Conservation (phyloP, 2,329 filamentous ascomycete genomes). For the Scedosporium boydii region DNA sequence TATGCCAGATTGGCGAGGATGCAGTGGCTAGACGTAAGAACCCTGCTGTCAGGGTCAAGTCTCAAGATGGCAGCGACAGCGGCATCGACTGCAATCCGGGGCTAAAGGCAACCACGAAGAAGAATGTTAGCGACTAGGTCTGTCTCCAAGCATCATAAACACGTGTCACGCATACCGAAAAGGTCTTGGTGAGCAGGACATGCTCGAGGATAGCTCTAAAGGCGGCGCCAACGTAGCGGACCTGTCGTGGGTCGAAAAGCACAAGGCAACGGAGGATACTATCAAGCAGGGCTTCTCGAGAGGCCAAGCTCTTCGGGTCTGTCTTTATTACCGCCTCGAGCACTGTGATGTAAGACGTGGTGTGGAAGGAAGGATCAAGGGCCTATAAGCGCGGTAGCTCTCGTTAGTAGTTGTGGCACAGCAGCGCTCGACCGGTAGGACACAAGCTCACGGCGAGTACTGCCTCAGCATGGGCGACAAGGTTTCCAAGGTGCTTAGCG, state of each 20-base stretch:
- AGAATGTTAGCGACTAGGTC: constrained; percentile 6
- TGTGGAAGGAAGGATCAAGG: constrained; percentile 37
- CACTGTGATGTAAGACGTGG: constrained; percentile 41
- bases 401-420: neutral
- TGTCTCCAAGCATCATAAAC: neutral
- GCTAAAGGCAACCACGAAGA: constrained; percentile 20
- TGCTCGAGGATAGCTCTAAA: constrained; percentile 35
- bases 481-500: neutral
- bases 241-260: constrained; percentile 39
- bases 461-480: neutral
- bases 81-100: constrained; percentile 33
- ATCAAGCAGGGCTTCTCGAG: constrained; percentile 18
- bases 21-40: constrained; percentile 57
- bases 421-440: neutral
- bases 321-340: constrained; percentile 29
- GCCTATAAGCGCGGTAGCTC: constrained; percentile 19
- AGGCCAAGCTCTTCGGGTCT: constrained; percentile 19
- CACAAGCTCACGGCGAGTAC: constrained; percentile 7
- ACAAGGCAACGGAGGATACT: constrained; percentile 34
- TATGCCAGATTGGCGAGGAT: constrained; percentile 49
- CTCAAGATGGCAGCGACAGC: constrained; percentile 47
- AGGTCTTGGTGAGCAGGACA: constrained; percentile 27
- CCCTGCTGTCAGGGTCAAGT: constrained; percentile 56
- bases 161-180: constrained; percentile 27
- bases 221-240: constrained; percentile 37